Evolutionary conservation across 2,329 filamentous ascomycete species (phyloP), one percentile per base, ranked within the genome.

Genomic region (Alternaria dauci): DNA sequence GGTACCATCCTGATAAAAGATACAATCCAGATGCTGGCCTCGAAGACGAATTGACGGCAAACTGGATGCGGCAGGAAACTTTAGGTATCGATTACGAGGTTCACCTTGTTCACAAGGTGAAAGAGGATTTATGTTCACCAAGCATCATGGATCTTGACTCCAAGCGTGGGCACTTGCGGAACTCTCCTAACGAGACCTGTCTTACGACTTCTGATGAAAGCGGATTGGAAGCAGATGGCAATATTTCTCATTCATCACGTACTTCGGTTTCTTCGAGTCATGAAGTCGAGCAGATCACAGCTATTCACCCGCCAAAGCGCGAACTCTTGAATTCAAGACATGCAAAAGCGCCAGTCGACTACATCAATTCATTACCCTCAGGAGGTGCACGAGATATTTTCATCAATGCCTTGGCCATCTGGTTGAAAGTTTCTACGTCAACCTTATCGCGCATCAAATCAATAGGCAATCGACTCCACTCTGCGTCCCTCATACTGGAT

Each of bases 1-100:
- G 60, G 39, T 47, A 66, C 54, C 39, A 47, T 43, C 18, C 36
- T 12, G 20, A 23, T 12, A 2, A 78, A 77, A 3, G 75, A 43
- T 56, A 56, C 14, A 36, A 51, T 2, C 36, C 54, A 23, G 51
- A 56, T 12, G 20, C 18, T 4, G 54, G 36, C 25, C 20, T 56
- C 1, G 44, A 56, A 14, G 54, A 56, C 16, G 36, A 8, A 6
- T 6, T 56, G 6, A 56, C 44, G 16, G 28, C 26, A 14, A 20
- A 36, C 1, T 42, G 14, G 8, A 20, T 51, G 11, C 28, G 16
- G 2, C n/a, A 18, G 20, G n/a, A 9, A 3, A 2, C 8, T 56
- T n/a, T 26, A n/a, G n/a, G 38, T 18, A 26, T 50, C 6, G 8
- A 51, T 6, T 51, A 51, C 7, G 12, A 39, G 8, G 30, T n/a